These are phyloP conservation scores for Pseudogymnoascus sp. DNA, from an alignment of 2,329 filamentous ascomycete species.

Conservation along the genomic window DNA sequence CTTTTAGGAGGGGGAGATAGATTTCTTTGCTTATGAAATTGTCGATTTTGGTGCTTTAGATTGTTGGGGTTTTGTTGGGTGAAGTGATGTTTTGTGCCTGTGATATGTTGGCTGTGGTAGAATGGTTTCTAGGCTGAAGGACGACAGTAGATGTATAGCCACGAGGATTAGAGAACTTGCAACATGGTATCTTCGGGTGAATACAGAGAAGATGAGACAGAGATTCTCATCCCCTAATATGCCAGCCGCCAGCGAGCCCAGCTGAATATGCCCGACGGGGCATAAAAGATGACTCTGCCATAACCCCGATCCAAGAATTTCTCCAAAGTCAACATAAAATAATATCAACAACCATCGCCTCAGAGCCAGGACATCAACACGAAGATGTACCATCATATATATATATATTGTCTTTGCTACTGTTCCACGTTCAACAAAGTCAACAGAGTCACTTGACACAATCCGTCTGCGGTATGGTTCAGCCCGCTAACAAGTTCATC, in stretches of 20 bases:
- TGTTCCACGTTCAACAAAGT: too few species aligned
- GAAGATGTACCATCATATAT: neutral
- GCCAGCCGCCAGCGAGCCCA: neutral
- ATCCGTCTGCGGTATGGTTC: too few species aligned
- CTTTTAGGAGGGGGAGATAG: neutral
- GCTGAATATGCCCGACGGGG: neutral
- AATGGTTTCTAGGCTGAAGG: neutral
- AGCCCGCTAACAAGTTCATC: too few species aligned
- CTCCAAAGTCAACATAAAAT: neutral
- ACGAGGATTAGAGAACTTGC: too few species aligned
- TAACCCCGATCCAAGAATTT: neutral
- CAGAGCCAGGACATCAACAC: neutral
- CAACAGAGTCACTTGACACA: too few species aligned
- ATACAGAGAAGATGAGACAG: neutral
- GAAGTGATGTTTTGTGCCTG: neutral
- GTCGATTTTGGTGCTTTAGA: neutral
- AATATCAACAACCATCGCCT: too few species aligned
- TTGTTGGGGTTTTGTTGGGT: neutral
- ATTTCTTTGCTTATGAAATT: neutral
- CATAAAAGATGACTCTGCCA: neutral
- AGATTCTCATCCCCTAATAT: neutral
- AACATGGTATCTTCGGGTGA: too few species aligned
- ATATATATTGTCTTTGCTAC: too few species aligned
- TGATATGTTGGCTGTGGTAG: neutral
- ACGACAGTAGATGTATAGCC: neutral